Base-by-base conservation (phyloP, 106 monocot genomes). In the Chionographis japonica region DNA sequence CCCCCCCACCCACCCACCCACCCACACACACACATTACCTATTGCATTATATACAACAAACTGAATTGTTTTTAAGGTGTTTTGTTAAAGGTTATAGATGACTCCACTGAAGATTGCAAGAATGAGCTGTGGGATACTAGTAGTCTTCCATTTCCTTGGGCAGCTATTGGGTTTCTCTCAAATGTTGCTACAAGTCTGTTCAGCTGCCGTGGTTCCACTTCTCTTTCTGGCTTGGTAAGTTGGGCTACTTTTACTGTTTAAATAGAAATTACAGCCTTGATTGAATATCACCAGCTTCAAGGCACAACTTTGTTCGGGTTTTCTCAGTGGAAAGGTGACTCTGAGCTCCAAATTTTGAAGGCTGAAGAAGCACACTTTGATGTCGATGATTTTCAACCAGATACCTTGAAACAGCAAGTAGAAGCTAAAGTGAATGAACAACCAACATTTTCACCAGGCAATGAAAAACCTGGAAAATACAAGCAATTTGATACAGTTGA, bases 401-500 rank as follows among this genome's bases (percentile, higher is more conserved):
- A 53, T 66, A 80, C 19, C 37, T 46, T 41, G 5, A 54, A 83
- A 14, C 66, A 63, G 60, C 63, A 50, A 9, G 17, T 52, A 53
- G 62, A 68, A 40, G 53, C 15, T 40, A 53, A 66, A 43, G 35
- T 60, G 53, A 58, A 42, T 37, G 68, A 72, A 65, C 52, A 51
- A 37, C 4, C 67, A 15, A 52, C 63, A 65, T 10, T 70, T 54
- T 66, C 65, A 12, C 10, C 27, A 20, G 68, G 50, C 40, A 60
- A 50, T 71, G 74, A 56, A 11, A 73, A 63, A 61, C 4, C 62
- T 37, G 73, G 46, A 72, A 42, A 52, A 49, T 88, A 83, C 60
- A 80, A 89, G 63, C 62, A 79, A 37, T 97, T 97, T 85, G 86
- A 85, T 76, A 60, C 80, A 61, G 82, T 89, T 12, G 62, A 75